Evolutionary conservation across 1,284 basidiomycete genomes (phyloP).

Genomic region (Ceratobasidium sp.): DNA sequence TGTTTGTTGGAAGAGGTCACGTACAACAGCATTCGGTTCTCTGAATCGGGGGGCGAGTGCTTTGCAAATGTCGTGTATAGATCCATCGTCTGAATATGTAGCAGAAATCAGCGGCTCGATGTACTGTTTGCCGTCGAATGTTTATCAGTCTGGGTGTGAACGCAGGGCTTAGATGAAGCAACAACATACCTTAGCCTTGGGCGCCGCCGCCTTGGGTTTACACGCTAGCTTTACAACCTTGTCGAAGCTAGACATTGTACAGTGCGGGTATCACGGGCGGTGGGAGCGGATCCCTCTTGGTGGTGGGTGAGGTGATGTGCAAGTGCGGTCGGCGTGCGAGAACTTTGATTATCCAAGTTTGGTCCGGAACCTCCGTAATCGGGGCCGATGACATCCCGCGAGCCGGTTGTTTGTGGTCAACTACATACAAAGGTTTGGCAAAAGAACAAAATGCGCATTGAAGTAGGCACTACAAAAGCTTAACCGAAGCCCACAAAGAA

Average conservation of each 20-base stretch:
- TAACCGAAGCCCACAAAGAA: too few species aligned
- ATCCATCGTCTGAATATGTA: constrained; percentile 91
- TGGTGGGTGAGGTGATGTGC: constrained; percentile 33
- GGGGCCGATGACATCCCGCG: not conserved
- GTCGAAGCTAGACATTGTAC: constrained; percentile 53
- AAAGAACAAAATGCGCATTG: not conserved
- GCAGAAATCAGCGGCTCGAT: constrained; percentile 92
- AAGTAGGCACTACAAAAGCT: not conserved
- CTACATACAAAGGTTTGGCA: not conserved
- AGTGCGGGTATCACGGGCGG: not conserved
- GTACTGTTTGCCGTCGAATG: constrained; percentile 58
- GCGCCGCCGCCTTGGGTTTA: constrained; percentile 92
- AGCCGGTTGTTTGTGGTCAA: not conserved
- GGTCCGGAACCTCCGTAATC: constrained; percentile 12
- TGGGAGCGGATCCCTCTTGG: not conserved
- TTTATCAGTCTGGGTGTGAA: constrained; percentile 38
- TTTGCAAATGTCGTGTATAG: constrained; percentile 90
- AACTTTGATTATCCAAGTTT: constrained; percentile 34
- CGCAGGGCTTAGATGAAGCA: constrained; percentile 51
- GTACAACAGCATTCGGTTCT: constrained; percentile 88
- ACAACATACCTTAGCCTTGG: constrained; percentile 83
- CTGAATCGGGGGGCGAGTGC: constrained; percentile 83
- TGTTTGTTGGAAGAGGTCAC: constrained; percentile 48
- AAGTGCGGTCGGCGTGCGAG: constrained; percentile 8
- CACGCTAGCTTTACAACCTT: constrained; percentile 91